phyloP scores from a whole-genome alignment of 352 stramenopile genomes.

The Hyaloperonospora brassicae region DNA sequence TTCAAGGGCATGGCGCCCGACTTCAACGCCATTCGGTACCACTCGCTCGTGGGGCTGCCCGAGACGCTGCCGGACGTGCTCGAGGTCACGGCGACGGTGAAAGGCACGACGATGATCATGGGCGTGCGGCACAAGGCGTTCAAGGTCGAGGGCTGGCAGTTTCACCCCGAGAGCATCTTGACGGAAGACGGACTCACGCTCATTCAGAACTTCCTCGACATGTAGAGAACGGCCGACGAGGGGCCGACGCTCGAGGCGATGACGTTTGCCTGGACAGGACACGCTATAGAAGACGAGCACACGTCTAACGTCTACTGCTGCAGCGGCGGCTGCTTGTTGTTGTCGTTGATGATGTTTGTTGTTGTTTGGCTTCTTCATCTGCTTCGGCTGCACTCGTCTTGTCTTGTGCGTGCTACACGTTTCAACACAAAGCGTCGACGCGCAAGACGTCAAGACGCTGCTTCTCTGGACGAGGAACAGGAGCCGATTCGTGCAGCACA shows the following conservation, averaged over 20 bases:
- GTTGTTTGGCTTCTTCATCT: conserved; percentile 9
- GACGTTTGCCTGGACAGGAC: too few species aligned
- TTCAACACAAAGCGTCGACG: not conserved
- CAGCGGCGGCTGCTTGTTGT: too few species aligned
- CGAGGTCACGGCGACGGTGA: conserved; percentile 76
- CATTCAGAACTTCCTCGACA: conserved; percentile 84
- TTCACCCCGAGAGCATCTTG: conserved; percentile 85
- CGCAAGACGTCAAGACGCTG: conserved; percentile 8
- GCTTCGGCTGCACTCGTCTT: too few species aligned
- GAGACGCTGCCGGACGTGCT: conserved; percentile 73
- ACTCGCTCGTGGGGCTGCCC: conserved; percentile 77
- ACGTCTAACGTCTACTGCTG: too few species aligned
- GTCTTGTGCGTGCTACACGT: too few species aligned
- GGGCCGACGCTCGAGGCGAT: too few species aligned
- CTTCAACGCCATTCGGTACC: conserved; percentile 82
- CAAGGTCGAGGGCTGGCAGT: conserved; percentile 84
- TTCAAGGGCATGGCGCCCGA: conserved; percentile 76
- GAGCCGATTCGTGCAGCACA: conserved; percentile 3
- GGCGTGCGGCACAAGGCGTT: conserved; percentile 81
- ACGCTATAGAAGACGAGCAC: too few species aligned
- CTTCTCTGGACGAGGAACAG: conserved; percentile 2
- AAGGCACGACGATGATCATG: conserved; percentile 85
- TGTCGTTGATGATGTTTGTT: conserved; percentile 2
- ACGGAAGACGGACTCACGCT: conserved; percentile 75
- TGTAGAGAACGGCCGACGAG: conserved; percentile 31